Percentiles rank a stretch among this genome's conserved stretches.
phyloP scores from a whole-genome alignment of 2,329 filamentous ascomycete species.

The Alternaria sp. region DNA sequence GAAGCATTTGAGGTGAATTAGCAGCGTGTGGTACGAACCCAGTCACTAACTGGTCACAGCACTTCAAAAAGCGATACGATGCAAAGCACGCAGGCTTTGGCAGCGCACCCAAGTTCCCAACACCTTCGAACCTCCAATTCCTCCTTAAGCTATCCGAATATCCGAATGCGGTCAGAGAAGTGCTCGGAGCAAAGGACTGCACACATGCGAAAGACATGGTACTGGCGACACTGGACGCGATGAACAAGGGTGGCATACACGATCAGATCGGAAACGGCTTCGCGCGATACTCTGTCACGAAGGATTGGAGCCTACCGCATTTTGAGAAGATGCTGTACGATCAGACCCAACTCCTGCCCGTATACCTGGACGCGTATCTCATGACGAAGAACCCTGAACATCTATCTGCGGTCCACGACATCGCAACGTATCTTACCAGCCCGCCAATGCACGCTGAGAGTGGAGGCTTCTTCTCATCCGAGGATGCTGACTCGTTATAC shows the following conservation, averaged over 20 bases:
- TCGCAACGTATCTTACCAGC: constrained; percentile 84
- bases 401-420: constrained; percentile 77
- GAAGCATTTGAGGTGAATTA: constrained; percentile 79
- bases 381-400: constrained; percentile 72
- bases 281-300: constrained; percentile 84
- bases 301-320: constrained; percentile 91
- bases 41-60: too few species aligned
- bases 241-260: constrained; percentile 74
- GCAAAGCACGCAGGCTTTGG: constrained; percentile 65
- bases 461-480: constrained; percentile 85
- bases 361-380: constrained; percentile 88
- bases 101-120: constrained; percentile 83
- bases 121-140: constrained; percentile 83
- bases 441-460: constrained; percentile 68
- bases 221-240: constrained; percentile 77
- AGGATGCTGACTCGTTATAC: constrained; percentile 86
- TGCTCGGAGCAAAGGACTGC: constrained; percentile 85
- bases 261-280: constrained; percentile 81
- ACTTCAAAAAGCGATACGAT: constrained; percentile 35
- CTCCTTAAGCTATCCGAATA: constrained; percentile 76
- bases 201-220: constrained; percentile 78
- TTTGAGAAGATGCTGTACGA: constrained; percentile 98
- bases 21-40: too few species aligned
- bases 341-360: constrained; percentile 81
- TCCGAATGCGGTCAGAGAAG: constrained; percentile 75